A percentile compares a stretch with the other conserved stretches of the same genome.
Evolutionary conservation across 2,329 filamentous ascomycete genomes (phyloP).

Genomic region (Bretziella fagacearum): DNA sequence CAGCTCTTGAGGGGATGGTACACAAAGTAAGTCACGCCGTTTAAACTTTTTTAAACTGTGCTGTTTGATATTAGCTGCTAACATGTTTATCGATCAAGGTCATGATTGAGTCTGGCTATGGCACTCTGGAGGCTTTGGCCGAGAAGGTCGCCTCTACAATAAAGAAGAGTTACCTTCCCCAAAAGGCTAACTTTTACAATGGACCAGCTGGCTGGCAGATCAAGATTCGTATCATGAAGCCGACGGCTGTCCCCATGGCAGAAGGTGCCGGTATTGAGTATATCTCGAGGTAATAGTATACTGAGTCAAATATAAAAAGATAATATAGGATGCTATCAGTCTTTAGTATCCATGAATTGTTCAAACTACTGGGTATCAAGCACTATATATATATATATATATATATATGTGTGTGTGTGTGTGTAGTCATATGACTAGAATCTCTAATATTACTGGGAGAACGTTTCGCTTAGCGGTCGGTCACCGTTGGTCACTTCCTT

Average conservation of each 20-base stretch:
- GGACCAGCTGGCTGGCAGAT: conserved; percentile 30
- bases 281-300: conserved; percentile 1
- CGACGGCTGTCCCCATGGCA: conserved; percentile 54
- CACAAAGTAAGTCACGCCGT: conserved; percentile 27
- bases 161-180: conserved; percentile 25
- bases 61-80: background rate
- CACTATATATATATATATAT: background rate
- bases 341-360: too few relatives aligned
- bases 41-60: background rate
- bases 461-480: conserved; percentile 41
- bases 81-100: conserved; percentile 22
- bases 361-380: background rate
- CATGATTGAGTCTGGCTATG: conserved; percentile 39
- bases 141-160: conserved; percentile 30
- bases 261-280: conserved; percentile 51
- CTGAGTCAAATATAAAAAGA: too few relatives aligned
- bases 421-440: background rate
- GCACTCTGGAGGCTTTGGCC: conserved; percentile 46
- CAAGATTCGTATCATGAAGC: conserved; percentile 50
- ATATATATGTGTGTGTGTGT: background rate
- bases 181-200: conserved; percentile 5
- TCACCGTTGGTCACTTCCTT: conserved; percentile 56
- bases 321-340: too few relatives aligned
- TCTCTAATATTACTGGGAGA: background rate
- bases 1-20: conserved; percentile 39